Percentiles rank a stretch among this genome's conserved stretches.
phyloP scores from a whole-genome alignment of 805 yeast species.

The Saccharomycopsis fermentans region DNA sequence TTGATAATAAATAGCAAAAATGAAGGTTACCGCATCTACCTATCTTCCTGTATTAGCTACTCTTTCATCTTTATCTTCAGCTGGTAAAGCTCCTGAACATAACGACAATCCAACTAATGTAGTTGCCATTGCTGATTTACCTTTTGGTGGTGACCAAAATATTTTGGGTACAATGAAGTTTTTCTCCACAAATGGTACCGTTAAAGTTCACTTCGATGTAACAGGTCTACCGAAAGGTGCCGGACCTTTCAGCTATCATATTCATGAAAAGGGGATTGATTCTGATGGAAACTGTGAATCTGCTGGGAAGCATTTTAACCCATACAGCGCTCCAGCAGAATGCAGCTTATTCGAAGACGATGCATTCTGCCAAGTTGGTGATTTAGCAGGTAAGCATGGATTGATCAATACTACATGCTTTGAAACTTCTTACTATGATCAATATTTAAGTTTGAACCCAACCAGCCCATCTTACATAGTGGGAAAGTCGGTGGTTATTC shows the following conservation, averaged over 20 bases:
- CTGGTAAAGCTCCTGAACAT: slow-evolving; percentile 39
- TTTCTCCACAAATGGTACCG: slow-evolving; percentile 47
- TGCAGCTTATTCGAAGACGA: slow-evolving; percentile 46
- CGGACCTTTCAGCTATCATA: slow-evolving; percentile 62
- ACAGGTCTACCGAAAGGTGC: slow-evolving; percentile 58
- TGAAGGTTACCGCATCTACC: neutral
- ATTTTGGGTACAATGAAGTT: slow-evolving; percentile 48
- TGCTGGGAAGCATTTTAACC: slow-evolving; percentile 54
- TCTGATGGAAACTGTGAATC: slow-evolving; percentile 40
- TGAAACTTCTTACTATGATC: slow-evolving; percentile 52
- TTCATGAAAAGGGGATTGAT: slow-evolving; percentile 49
- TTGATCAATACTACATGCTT: slow-evolving; percentile 59
- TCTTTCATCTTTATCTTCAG: slow-evolving; percentile 18
- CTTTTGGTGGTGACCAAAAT: slow-evolving; percentile 32
- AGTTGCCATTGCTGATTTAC: slow-evolving; percentile 49
- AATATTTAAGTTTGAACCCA: slow-evolving; percentile 52
- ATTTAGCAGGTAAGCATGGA: slow-evolving; percentile 72
- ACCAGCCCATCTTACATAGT: slow-evolving; percentile 45
- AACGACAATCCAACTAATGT: slow-evolving; percentile 39
- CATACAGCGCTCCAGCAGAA: slow-evolving; percentile 42
- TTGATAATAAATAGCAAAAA: neutral
- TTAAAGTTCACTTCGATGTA: slow-evolving; percentile 58
- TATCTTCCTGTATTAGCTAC: neutral
- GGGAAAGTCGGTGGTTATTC: slow-evolving; percentile 46
- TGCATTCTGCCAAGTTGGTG: slow-evolving; percentile 59